Evolutionary conservation across 805 yeast genomes (phyloP).

Genomic region (Zygosaccharomyces bisporus): DNA sequence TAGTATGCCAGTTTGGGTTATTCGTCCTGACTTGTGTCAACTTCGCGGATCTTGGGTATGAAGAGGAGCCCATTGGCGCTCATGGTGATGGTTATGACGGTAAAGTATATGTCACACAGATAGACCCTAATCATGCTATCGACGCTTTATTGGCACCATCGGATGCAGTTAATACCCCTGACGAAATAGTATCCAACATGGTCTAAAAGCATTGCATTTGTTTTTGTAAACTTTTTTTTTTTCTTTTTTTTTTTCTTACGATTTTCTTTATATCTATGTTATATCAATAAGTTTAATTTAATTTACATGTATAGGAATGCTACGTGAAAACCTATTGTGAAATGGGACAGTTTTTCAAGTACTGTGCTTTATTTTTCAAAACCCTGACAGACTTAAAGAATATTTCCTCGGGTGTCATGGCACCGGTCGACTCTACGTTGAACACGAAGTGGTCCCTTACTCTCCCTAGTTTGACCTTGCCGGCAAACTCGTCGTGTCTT

Average conservation of each 20-base stretch:
- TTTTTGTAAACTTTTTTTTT: neutral
- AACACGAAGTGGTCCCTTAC: slow-evolving; percentile 89
- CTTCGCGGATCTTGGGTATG: slow-evolving; percentile 22
- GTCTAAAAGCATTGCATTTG: neutral
- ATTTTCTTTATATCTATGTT: no score
- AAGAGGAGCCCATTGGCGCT: slow-evolving; percentile 12
- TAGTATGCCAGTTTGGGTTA: slow-evolving; percentile 28
- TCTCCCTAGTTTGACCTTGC: slow-evolving; percentile 87
- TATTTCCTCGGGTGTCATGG: slow-evolving; percentile 95
- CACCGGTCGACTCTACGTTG: slow-evolving; percentile 92
- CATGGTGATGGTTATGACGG: slow-evolving; percentile 48
- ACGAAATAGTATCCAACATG: neutral
- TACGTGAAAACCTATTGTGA: slow-evolving; percentile 42
- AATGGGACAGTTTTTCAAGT: slow-evolving; percentile 74
- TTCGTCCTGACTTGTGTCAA: slow-evolving; percentile 30
- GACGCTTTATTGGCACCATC: slow-evolving; percentile 18
- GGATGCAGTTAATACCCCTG: neutral
- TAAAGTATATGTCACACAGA: slow-evolving; percentile 34
- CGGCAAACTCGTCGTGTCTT: slow-evolving; percentile 87
- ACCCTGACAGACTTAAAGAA: slow-evolving; percentile 87
- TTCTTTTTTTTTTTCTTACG: neutral
- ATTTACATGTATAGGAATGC: neutral
- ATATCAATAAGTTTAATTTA: slow-evolving; percentile 26
- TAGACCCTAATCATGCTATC: slow-evolving; percentile 36
- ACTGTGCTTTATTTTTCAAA: slow-evolving; percentile 78